Percentiles rank a stretch among this genome's conserved stretches.
These are phyloP conservation scores for Arthrinium puccinioides DNA, from an alignment of 2,329 filamentous ascomycete genomes.

Conservation along the genomic window DNA sequence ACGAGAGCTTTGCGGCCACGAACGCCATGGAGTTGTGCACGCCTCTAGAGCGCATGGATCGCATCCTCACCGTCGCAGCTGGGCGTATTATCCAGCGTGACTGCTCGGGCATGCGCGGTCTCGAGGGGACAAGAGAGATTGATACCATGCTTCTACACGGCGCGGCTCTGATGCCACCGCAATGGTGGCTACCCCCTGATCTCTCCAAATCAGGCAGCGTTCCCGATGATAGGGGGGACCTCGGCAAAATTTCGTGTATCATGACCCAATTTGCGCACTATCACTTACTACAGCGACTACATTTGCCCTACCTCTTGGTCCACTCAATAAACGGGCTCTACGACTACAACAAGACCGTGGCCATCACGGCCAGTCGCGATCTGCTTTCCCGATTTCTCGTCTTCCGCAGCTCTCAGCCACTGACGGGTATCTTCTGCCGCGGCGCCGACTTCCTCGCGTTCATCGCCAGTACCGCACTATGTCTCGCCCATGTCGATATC, in stretches of 20 bases:
- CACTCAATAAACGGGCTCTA: conserved; percentile 18
- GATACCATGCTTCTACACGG: conserved; percentile 30
- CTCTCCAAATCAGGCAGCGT: conserved; percentile 9
- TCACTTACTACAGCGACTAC: conserved; percentile 33
- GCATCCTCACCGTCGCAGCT: neutral
- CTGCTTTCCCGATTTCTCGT: conserved; percentile 30
- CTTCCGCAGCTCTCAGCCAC: conserved; percentile 23
- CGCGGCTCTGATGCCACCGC: conserved; percentile 27
- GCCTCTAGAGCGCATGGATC: conserved; percentile 7
- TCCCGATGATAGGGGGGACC: conserved; percentile 9
- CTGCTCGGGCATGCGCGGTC: conserved; percentile 12
- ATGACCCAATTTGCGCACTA: conserved; percentile 34
- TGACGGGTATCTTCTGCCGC: conserved; percentile 29
- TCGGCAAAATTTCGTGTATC: conserved; percentile 26
- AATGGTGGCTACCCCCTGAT: conserved; percentile 32
- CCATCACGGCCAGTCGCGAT: conserved; percentile 33
- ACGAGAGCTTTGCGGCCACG: conserved; percentile 14
- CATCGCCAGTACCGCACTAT: conserved; percentile 29
- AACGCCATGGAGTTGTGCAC: conserved; percentile 16
- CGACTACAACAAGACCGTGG: conserved; percentile 31
- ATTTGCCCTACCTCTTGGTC: conserved; percentile 36
- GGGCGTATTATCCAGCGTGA: conserved; percentile 14
- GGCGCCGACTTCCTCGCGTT: conserved; percentile 34
- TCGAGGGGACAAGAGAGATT: conserved; percentile 22
- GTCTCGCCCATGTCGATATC: conserved; percentile 31